A percentile compares a stretch with the other conserved stretches of the same genome.
These are phyloP conservation scores for Larix sibirica DNA, from an alignment of 83 land plant genomes.

Conservation along the genomic window DNA sequence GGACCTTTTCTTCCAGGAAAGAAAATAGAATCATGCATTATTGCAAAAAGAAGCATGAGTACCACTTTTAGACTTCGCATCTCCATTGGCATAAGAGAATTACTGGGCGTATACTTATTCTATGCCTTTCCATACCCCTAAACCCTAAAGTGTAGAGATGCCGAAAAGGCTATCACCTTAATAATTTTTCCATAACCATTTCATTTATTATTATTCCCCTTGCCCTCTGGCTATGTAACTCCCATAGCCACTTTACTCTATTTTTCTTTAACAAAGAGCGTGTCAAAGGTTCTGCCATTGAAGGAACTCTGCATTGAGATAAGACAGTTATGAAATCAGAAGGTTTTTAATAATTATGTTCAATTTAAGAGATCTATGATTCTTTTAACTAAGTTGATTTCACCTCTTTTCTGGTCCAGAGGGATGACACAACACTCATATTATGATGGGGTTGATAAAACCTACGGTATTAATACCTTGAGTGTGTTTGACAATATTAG, in stretches of 20 bases:
- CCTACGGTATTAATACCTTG: background rate
- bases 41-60: conserved; percentile 76
- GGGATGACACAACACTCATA: background rate
- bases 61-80: conserved; percentile 90
- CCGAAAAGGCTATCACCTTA: conserved; percentile 87
- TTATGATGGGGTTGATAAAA: background rate
- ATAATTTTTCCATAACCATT: conserved; percentile 99
- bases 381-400: background rate
- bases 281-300: conserved; percentile 46
- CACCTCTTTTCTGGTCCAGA: background rate
- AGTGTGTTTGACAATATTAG: background rate
- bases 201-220: conserved; percentile 99
- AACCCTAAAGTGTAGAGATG: conserved; percentile 88
- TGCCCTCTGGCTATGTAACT: conserved; percentile 92
- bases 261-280: conserved; percentile 94
- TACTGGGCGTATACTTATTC: conserved; percentile 88
- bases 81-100: conserved; percentile 93
- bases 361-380: background rate
- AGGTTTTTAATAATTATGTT: background rate
- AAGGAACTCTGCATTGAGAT: too few relatives aligned
- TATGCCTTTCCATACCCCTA: conserved; percentile 83
- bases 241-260: conserved; percentile 99
- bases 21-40: conserved; percentile 85
- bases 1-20: conserved; percentile 26
- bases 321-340: too few relatives aligned